Evolutionary conservation across 768 basidiomycete species (phyloP).

Genomic region (Hygrophoropsis aurantiaca): DNA sequence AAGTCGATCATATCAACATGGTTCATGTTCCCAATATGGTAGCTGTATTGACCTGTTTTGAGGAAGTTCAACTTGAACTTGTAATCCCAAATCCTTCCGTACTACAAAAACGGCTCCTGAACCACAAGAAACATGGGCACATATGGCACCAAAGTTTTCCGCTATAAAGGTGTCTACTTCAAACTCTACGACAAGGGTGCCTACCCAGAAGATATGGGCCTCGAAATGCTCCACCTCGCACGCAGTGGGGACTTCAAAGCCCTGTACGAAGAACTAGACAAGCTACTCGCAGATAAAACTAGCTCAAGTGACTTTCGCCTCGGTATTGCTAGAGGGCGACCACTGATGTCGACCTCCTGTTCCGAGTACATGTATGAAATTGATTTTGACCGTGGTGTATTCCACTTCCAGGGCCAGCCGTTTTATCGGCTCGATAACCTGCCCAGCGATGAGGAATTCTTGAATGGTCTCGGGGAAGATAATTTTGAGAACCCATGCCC

Average conservation of each 20-base stretch:
- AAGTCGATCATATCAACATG: too few relatives aligned
- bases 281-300: conserved; percentile 27
- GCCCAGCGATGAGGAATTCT: too few relatives aligned
- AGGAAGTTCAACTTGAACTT: too few relatives aligned
- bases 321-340: too few relatives aligned
- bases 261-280: not conserved
- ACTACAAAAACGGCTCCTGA: too few relatives aligned
- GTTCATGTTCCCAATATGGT: too few relatives aligned
- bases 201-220: conserved; percentile 20
- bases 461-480: not conserved
- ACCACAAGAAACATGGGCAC: conserved; percentile 21
- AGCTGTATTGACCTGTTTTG: too few relatives aligned
- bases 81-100: too few relatives aligned
- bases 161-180: conserved; percentile 20
- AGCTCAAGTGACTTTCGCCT: conserved; percentile 24
- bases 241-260: not conserved
- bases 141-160: conserved; percentile 15
- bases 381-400: not conserved
- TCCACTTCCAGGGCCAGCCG: too few relatives aligned
- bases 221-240: conserved; percentile 11
- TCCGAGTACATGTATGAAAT: too few relatives aligned
- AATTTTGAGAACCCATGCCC: not conserved
- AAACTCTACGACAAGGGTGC: conserved; percentile 14
- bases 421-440: too few relatives aligned
- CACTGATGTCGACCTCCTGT: too few relatives aligned